Evolutionary conservation across 352 stramenopile genomes (phyloP).

Genomic region (Phytophthora constricta): DNA sequence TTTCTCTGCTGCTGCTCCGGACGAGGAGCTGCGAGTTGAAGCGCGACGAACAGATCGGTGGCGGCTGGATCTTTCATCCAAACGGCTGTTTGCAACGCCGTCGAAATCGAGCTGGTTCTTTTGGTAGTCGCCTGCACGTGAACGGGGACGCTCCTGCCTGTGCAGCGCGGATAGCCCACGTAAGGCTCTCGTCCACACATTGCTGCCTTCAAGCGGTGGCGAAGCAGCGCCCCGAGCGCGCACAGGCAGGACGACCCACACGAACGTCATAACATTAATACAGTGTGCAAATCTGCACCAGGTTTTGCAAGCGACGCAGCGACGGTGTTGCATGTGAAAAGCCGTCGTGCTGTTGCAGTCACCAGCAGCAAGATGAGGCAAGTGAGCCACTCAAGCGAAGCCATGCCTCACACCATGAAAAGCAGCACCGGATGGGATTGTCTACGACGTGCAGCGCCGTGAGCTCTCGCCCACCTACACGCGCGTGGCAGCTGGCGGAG

Average conservation of each 20-base stretch:
- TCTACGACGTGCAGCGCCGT: constrained; percentile 12
- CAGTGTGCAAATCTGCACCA: no score
- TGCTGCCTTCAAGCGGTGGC: not conserved
- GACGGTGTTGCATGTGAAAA: not conserved
- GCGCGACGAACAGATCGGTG: not conserved
- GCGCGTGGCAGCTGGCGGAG: constrained; percentile 21
- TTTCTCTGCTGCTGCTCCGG: not conserved
- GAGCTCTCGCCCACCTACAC: constrained; percentile 41
- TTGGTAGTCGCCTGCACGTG: constrained; percentile 43
- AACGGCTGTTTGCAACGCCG: not conserved
- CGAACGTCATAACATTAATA: constrained; percentile 23
- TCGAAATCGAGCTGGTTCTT: constrained; percentile 15
- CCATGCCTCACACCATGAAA: not conserved
- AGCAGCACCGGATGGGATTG: not conserved
- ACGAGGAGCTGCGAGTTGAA: not conserved
- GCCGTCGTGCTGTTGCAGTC: not conserved
- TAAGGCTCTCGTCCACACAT: not conserved
- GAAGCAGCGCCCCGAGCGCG: not conserved
- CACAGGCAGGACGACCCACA: constrained; percentile 10
- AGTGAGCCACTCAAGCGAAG: no score
- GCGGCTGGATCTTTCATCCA: constrained; percentile 14
- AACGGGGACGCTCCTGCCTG: no score
- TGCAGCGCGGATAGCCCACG: no score
- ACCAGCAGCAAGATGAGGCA: not conserved
- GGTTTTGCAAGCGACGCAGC: constrained; percentile 19